phyloP scores from a whole-genome alignment of 140 eudicot genomes.

The Stevia rebaudiana region DNA sequence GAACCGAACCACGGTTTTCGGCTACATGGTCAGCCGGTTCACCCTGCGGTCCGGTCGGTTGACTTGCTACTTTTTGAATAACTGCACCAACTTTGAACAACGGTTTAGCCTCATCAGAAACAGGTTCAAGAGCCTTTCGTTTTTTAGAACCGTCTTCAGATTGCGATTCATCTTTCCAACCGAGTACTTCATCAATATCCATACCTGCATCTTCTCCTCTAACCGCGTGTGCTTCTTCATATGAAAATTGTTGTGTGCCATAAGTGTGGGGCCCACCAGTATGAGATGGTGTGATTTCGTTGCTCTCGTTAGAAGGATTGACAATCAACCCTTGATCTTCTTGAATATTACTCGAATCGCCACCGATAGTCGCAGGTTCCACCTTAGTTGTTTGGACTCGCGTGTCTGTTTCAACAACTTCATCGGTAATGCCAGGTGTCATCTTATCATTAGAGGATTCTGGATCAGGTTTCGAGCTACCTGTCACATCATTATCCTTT shows the following conservation, averaged over 20 bases:
- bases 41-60: constrained; percentile 29
- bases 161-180: constrained; percentile 35
- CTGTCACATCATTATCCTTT: neutral
- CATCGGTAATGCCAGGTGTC: neutral
- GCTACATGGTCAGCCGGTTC: constrained; percentile 17
- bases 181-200: constrained; percentile 41
- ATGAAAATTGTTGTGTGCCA: constrained; percentile 17
- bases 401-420: neutral
- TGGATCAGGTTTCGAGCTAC: constrained; percentile 3
- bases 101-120: constrained; percentile 51
- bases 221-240: constrained; percentile 22
- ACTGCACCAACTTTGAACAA: constrained; percentile 67
- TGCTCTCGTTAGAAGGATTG: neutral
- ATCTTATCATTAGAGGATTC: neutral
- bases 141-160: constrained; percentile 49
- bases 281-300: neutral
- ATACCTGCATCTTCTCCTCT: constrained; percentile 37
- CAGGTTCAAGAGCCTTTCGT: constrained; percentile 42
- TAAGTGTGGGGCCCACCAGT: neutral
- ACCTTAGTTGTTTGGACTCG: neutral
- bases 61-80: constrained; percentile 68
- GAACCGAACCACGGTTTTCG: constrained; percentile 21
- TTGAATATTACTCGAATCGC: neutral
- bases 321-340: constrained; percentile 16
- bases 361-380: constrained; percentile 4